phyloP scores from a whole-genome alignment of 345 rosid species.

The Eucalyptus sp. region DNA sequence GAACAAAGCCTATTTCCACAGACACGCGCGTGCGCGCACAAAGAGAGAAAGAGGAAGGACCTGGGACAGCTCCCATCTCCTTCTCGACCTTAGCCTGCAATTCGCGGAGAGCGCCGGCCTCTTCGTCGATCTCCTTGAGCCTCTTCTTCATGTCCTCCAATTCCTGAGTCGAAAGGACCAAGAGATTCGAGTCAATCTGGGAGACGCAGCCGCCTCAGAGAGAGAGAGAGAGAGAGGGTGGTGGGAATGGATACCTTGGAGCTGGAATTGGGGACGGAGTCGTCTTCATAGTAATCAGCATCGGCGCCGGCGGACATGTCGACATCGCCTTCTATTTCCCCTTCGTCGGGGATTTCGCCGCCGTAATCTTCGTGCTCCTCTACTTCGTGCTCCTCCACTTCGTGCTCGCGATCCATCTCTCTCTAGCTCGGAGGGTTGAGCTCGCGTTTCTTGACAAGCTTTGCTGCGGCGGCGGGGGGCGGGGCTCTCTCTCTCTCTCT shows the following conservation, averaged over 20 bases:
- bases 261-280: conserved; percentile 41
- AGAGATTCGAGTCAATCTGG: neutral
- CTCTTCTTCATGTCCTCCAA: conserved; percentile 98
- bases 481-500: neutral
- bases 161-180: conserved; percentile 28
- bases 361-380: conserved; percentile 21
- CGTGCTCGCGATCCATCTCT: conserved; percentile 8
- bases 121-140: conserved; percentile 92
- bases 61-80: conserved; percentile 97
- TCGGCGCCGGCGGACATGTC: neutral
- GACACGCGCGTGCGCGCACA: neutral
- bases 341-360: conserved; percentile 8
- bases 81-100: conserved; percentile 99
- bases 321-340: neutral
- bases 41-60: conserved; percentile 4
- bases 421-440: neutral
- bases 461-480: neutral
- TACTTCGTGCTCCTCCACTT: conserved; percentile 44
- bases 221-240: neutral
- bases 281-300: conserved; percentile 18
- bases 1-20: neutral
- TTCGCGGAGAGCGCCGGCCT: conserved; percentile 96
- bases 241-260: conserved; percentile 31
- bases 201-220: neutral
- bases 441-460: neutral